Evolutionary conservation across 441 rosid species (phyloP).

Genomic region (Populus hybrid): DNA sequence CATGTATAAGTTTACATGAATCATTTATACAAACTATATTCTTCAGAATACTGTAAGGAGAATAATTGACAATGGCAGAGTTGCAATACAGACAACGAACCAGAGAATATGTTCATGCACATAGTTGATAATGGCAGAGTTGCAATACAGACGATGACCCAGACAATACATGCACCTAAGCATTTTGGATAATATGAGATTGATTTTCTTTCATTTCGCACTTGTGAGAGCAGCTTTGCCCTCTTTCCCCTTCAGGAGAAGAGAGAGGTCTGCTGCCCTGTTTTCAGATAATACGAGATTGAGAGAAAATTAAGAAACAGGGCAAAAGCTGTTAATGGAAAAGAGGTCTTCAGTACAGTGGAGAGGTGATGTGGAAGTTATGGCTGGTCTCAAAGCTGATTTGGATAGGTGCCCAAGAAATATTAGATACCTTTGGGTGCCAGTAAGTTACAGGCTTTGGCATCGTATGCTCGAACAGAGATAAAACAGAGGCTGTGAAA

Average conservation of each 20-base stretch:
- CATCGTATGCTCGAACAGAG: slow-evolving; percentile 8
- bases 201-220: too few relatives aligned
- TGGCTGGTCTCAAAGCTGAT: slow-evolving; percentile 8
- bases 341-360: slow-evolving; percentile 3
- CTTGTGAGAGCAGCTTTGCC: too few relatives aligned
- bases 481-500: slow-evolving; percentile 7
- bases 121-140: background rate
- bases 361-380: slow-evolving; percentile 14
- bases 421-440: background rate
- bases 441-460: slow-evolving; percentile 12
- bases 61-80: background rate
- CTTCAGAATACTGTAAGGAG: background rate
- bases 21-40: background rate
- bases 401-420: slow-evolving; percentile 19
- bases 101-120: background rate
- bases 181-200: background rate
- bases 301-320: background rate
- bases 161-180: background rate
- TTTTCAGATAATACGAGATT: too few relatives aligned
- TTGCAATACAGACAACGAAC: background rate
- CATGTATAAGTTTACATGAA: background rate
- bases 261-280: too few relatives aligned
- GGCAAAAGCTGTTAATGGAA: background rate
- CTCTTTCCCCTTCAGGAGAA: too few relatives aligned
- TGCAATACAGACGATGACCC: background rate